These are phyloP conservation scores for Neofusicoccum ribis DNA, from an alignment of 2,329 filamentous ascomycete species.

Conservation along the genomic window DNA sequence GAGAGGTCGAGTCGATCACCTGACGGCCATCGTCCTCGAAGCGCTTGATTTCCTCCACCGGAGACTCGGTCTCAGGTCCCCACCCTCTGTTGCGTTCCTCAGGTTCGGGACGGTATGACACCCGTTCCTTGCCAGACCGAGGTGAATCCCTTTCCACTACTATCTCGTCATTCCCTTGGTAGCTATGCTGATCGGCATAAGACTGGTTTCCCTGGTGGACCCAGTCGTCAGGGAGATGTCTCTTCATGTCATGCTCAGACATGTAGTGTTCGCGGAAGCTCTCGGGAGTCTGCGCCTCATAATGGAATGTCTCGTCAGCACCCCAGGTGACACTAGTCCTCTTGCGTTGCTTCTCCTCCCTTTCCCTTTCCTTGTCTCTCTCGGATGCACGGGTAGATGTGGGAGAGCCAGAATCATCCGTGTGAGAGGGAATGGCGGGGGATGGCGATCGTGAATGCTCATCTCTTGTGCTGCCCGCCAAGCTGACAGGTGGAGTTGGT, in stretches of 20 bases:
- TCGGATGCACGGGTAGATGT: conserved; percentile 13
- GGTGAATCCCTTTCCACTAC: conserved; percentile 41
- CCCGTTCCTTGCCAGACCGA: conserved; percentile 30
- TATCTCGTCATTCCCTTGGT: conserved; percentile 38
- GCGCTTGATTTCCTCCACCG: conserved; percentile 28
- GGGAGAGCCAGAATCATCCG: conserved; percentile 27
- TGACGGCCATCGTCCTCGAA: conserved; percentile 25
- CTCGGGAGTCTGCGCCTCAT: conserved; percentile 49
- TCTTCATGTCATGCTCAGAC: conserved; percentile 25
- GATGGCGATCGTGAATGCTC: conserved; percentile 38
- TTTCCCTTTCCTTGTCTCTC: conserved; percentile 24
- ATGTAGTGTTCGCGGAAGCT: conserved; percentile 41
- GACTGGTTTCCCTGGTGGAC: not conserved
- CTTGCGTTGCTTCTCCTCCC: conserved; percentile 27
- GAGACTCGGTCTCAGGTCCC: conserved; percentile 8
- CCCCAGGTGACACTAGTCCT: conserved; percentile 48
- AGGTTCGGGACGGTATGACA: conserved; percentile 31
- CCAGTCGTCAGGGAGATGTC: conserved; percentile 13
- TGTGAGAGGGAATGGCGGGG: conserved; percentile 24
- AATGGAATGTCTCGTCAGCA: conserved; percentile 48
- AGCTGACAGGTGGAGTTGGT: conserved; percentile 57
- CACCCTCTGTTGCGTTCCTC: conserved; percentile 20
- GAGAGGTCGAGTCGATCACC: conserved; percentile 24
- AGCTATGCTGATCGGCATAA: not conserved
- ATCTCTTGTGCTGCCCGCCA: conserved; percentile 36